Evolutionary conservation across 176 grass and related monocot genomes (phyloP), one percentile per base, ranked within the genome.

Genomic region (Coix lacrymajobi): DNA sequence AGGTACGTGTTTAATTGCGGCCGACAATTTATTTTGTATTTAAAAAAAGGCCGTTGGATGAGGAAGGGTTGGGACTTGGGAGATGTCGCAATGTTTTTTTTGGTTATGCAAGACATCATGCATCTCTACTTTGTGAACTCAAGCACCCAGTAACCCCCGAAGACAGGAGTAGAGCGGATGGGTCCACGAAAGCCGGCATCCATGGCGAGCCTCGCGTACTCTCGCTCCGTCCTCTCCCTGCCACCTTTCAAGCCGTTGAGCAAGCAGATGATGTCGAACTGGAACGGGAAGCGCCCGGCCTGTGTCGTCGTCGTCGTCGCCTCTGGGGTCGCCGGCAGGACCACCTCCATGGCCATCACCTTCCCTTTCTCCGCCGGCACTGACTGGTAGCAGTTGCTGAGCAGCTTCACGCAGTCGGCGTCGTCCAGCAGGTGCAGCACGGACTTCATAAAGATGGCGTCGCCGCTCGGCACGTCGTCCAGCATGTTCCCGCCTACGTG

Each of bases 401-500:
- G 39, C 24, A 71, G 43, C 11, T 44, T 71, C n/a, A 71, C 24
- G 12, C 68, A 44, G 12, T 71, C 39, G 0, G 13, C 19, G 19
- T 69, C 66, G 4, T 24, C 19, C 10, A 19, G 11, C 4, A 24
- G 19, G 22, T 69, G 66, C 19, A 69, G 66, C 8, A 69, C 24
- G 4, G 32, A 22, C 66, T 88, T 84, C 20, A 88, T 29, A 16
- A 88, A 64, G 52, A 88, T 25, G 15, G 86, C 80, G 73, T 88
- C 80, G 20, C 80, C 86, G 1, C 13, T 22, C 20, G 86, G 80
- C 19, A 88, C 41, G 24, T n/a, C 17, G 32, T 77, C 81, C 15
- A 85, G 81, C 85, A 77, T 78, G 57, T 82, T 52, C 29, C 85
- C 85, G 0, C 61, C 32, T 9, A 87, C 41, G 29, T 73, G 85